Conservation (phyloP, 2,329 filamentous ascomycete species). For the Chaetothyriales sp. region DNA sequence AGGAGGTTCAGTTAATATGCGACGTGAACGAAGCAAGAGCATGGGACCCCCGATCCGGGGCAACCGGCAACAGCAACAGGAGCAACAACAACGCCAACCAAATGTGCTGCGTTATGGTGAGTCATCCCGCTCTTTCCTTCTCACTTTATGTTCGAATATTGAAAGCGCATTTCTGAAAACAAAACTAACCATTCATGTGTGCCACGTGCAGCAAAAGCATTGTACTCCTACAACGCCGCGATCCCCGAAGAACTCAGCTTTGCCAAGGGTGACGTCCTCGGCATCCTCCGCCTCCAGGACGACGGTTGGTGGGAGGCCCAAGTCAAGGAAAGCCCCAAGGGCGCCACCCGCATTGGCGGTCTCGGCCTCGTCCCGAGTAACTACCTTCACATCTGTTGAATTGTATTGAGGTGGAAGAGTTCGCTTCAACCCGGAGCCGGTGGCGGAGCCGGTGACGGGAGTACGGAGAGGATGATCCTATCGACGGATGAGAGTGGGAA, state of each 20-base stretch:
- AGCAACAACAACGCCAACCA: slow-evolving; percentile 34
- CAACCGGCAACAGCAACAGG: neutral
- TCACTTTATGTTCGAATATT: neutral
- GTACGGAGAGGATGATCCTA: too few relatives aligned
- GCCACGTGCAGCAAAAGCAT: slow-evolving; percentile 56
- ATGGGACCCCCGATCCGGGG: slow-evolving; percentile 50
- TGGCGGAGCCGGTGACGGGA: too few relatives aligned
- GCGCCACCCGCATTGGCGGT: slow-evolving; percentile 33
- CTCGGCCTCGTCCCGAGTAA: slow-evolving; percentile 53
- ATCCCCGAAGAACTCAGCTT: slow-evolving; percentile 94
- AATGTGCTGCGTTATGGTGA: slow-evolving; percentile 80
- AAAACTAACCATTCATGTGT: slow-evolving; percentile 12
- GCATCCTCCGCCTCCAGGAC: slow-evolving; percentile 80
- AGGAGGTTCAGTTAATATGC: slow-evolving; percentile 29
- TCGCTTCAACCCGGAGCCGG: neutral
- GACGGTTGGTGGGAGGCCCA: slow-evolving; percentile 99
- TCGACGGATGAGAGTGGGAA: neutral
- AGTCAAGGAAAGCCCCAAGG: slow-evolving; percentile 50
- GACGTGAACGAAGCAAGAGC: slow-evolving; percentile 59
- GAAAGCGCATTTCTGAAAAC: slow-evolving; percentile 2
- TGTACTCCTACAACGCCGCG: slow-evolving; percentile 88
- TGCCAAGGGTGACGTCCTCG: slow-evolving; percentile 78
- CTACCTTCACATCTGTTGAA: slow-evolving; percentile 47
- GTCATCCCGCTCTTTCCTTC: slow-evolving; percentile 25
- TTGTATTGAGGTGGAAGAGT: neutral